Evolutionary conservation across 202 grass and related monocot genomes (phyloP), one percentile per base, ranked within the genome.

Genomic region (Schoenoplectus triqueter): DNA sequence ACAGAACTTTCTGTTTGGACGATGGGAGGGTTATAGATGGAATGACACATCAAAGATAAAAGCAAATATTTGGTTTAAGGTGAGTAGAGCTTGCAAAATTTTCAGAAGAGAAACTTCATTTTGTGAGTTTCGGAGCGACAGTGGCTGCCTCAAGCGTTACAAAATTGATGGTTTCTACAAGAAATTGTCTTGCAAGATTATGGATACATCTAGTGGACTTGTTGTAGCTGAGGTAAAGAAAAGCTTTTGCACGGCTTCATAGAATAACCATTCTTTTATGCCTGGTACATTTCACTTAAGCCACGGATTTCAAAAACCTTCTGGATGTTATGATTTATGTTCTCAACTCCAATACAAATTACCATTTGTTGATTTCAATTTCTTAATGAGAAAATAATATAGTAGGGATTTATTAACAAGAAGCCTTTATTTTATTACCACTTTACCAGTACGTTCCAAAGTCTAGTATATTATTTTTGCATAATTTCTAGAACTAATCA

Each of bases 11-110:
- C 66, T 86, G 44, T 89, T 89, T 80, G 82, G 88, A 40, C 88
- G 56, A 71, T 94, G 92, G 94, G 90, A 94, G n/a, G 94, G 89
- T 5, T 90, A 94, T 76, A 91, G 10, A 72, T 87, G 77, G 52
- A 73, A 80, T 85, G 88, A 82, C 62, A 54, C 85, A 72, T n/a
- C 85, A 67, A n/a, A 88, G 51, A 69, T 69, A 72, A 66, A 84
- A 68, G 7, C 65, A 14, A 85, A 57, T 40, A 84, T 88, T 73
- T 94, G 92, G 89, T 89, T 97, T 63, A 97, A 85, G 84, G 90
- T 94, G 71, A 86, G 82, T 67, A 88, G 64, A 81, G 78, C 82
- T 60, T 69, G 72, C 66, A 78, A 69, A 44, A 66, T 86, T 62
- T 90, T 92, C 49, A 76, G 15, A 14, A 68, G 76, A 69, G 54